Base-by-base conservation (phyloP, 2,329 filamentous ascomycete species). In the Lachnellula occidentalis region DNA sequence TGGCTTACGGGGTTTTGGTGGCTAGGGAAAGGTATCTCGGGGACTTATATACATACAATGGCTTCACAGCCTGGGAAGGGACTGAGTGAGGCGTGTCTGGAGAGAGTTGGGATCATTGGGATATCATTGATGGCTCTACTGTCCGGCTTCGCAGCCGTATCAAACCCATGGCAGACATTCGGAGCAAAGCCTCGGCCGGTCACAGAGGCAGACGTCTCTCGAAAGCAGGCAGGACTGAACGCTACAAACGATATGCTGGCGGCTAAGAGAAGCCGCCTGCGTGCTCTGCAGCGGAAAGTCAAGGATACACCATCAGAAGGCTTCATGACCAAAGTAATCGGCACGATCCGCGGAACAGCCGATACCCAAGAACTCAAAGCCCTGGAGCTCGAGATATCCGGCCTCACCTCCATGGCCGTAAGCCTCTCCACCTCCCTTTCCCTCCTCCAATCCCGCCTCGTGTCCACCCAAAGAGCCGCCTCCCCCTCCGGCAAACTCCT, bases 71-170 rank as follows among this genome's bases (percentile, higher is more conserved):
- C 72, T 17, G 62, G 69, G 53, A 62, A 71, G 61, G 59, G 15
- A 64, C 67, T 57, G 31, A 69, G 56, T 42, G 67, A 70, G 63
- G 82, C 78, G 8, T 85, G 81, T 60, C 72, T 86, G 36, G 82
- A 85, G 68, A 73, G 90, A 45, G 84, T 95, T 24, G 90, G 90
- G 12, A 86, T 95, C 41, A 90, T 95, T 58, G 90, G 90, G 3
- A 90, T 94, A 53, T 85, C 87, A 47, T 73, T 94, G 51, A 95
- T 95, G 89, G 90, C 90, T 15, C 78, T 92, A 14, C 75, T 95
- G n/a, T 90, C 90, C 6, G 90, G 90, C 0, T 95, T 95, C 65
- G 90, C 90, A 5, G 89, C 89, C n/a, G 87, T 95, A 34, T 92
- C 88, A 22, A 87, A 88, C 1, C 83, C 91, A 1, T 95, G 90